Evolutionary conservation across 2,329 filamentous ascomycete genomes (phyloP).

Genomic region (Penicillium palitans): DNA sequence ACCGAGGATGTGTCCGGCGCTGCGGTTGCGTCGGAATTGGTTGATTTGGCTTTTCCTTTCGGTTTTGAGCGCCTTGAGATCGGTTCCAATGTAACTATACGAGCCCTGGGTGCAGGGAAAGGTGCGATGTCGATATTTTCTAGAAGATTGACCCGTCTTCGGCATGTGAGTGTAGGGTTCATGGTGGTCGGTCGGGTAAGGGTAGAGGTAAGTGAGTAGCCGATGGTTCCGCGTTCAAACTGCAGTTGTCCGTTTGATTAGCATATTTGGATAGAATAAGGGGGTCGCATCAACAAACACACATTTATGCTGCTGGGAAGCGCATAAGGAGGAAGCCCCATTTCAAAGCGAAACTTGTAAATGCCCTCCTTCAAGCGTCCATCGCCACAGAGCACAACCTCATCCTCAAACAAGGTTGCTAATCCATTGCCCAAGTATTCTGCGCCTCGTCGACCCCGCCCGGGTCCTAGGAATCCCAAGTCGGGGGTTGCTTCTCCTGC

Average conservation of each 20-base stretch:
- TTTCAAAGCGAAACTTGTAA: slow-evolving; percentile 66
- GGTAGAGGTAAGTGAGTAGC: slow-evolving; percentile 87
- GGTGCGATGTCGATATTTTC: slow-evolving; percentile 83
- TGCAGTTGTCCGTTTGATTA: slow-evolving; percentile 40
- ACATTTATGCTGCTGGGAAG: slow-evolving; percentile 91
- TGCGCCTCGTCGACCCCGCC: slow-evolving; percentile 52
- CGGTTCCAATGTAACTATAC: slow-evolving; percentile 83
- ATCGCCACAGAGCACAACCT: slow-evolving; percentile 64
- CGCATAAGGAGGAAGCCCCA: slow-evolving; percentile 60
- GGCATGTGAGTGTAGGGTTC: slow-evolving; percentile 73
- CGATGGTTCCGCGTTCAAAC: slow-evolving; percentile 94
- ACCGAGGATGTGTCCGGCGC: slow-evolving; percentile 48
- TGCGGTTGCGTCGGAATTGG: slow-evolving; percentile 35
- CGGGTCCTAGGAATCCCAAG: slow-evolving; percentile 53
- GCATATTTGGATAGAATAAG: background rate
- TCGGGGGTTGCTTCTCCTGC: slow-evolving; percentile 55
- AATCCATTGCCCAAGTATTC: slow-evolving; percentile 66
- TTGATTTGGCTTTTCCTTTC: slow-evolving; percentile 54
- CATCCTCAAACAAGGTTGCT: slow-evolving; percentile 65
- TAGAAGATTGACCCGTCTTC: slow-evolving; percentile 74
- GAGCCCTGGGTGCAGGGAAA: slow-evolving; percentile 71
- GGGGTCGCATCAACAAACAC: slow-evolving; percentile 43
- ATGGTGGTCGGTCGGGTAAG: slow-evolving; percentile 87
- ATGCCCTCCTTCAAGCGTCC: slow-evolving; percentile 63
- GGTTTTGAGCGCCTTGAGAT: slow-evolving; percentile 69